Evolutionary conservation across 164 flowering plant genomes (phyloP).

Genomic region (Amborella trichopoda): DNA sequence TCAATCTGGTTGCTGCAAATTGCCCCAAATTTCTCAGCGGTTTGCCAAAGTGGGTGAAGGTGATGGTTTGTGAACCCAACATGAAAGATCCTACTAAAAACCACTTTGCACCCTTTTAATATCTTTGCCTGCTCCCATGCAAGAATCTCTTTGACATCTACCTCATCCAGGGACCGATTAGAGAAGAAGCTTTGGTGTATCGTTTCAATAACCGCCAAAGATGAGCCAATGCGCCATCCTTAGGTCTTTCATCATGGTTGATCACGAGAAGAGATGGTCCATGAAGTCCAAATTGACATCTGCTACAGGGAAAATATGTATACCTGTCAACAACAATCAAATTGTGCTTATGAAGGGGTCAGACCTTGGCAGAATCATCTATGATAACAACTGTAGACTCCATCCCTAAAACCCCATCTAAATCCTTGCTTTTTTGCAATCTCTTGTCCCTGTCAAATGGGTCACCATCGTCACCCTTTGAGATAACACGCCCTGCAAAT

Average conservation of each 20-base stretch:
- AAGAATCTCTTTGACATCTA: conserved; percentile 80
- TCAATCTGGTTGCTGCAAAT: conserved; percentile 81
- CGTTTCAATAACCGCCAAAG: conserved; percentile 71
- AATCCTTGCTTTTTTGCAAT: conserved; percentile 81
- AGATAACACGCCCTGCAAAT: conserved; percentile 81
- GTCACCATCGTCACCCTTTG: conserved; percentile 84
- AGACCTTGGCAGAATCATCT: conserved; percentile 93
- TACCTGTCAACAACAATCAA: conserved; percentile 97
- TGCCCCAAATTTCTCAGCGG: conserved; percentile 97
- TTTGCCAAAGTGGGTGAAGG: conserved; percentile 84
- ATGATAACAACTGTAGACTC: conserved; percentile 87
- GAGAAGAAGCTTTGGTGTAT: conserved; percentile 75
- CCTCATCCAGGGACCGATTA: conserved; percentile 44
- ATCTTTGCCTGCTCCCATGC: conserved; percentile 72
- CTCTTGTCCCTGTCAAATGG: conserved; percentile 62
- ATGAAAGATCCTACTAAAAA: conserved; percentile 89
- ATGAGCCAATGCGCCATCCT: conserved; percentile 76
- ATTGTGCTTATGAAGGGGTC: conserved; percentile 91
- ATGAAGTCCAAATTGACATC: conserved; percentile 86
- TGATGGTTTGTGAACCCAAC: conserved; percentile 87
- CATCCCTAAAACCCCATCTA: conserved; percentile 97
- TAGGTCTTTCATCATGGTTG: conserved; percentile 91
- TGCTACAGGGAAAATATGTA: conserved; percentile 90
- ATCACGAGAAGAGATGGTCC: conserved; percentile 98
- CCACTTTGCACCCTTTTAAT: conserved; percentile 66